phyloP scores from a whole-genome alignment of 2,329 filamentous ascomycete species.

The Fusarium humuli region DNA sequence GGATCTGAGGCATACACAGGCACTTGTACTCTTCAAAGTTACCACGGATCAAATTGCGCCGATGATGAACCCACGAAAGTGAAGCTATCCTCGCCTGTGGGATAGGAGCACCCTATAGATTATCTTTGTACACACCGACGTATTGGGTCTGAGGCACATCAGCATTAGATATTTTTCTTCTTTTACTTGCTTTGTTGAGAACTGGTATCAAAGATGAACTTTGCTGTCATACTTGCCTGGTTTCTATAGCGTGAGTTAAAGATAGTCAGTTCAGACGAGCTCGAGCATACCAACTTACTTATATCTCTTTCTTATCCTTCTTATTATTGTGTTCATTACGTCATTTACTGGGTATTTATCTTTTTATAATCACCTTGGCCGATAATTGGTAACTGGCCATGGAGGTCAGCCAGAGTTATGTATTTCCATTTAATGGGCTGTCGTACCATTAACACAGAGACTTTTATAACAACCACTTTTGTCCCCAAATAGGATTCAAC shows the following conservation, averaged over 20 bases:
- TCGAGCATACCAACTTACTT: too few species aligned
- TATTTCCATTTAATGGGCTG: neutral
- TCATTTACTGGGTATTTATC: neutral
- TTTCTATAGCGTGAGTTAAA: too few species aligned
- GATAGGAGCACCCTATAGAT: neutral
- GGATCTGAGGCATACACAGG: neutral
- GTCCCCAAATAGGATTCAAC: neutral
- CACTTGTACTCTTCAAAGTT: neutral
- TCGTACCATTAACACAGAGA: neutral
- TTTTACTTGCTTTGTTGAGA: neutral
- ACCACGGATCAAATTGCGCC: neutral
- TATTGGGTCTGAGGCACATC: neutral
- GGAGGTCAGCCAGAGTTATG: neutral
- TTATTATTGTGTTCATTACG: too few species aligned
- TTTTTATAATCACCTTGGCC: neutral
- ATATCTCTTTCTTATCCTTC: too few species aligned
- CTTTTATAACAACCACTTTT: neutral
- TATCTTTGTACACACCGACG: neutral
- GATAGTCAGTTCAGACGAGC: too few species aligned
- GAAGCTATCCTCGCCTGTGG: neutral
- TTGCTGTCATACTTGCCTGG: too few species aligned
- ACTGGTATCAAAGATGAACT: too few species aligned
- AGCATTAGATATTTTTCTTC: neutral
- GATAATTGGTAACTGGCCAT: neutral
- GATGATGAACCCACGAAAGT: neutral